Evolutionary conservation across 768 basidiomycete species (phyloP), one percentile per base, ranked within the genome.

Genomic region (Russula vinacea): DNA sequence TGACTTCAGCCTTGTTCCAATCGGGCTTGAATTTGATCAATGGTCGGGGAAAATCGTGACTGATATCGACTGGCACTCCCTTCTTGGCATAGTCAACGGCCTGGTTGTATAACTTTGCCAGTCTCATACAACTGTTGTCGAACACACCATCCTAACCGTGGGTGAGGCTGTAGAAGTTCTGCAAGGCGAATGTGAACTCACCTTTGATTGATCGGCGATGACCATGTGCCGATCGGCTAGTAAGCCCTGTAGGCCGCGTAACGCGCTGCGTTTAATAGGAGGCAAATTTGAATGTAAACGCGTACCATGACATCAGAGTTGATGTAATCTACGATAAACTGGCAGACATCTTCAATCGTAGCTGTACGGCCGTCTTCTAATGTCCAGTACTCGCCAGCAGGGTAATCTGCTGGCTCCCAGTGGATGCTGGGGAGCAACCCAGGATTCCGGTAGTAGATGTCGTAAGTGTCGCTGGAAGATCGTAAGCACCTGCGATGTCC

Each of bases 21-120:
- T 92, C 90, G 0, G 90, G 90, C 70, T 88, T 91, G 73, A 81
- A 83, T 22, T 79, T 79, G 49, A 89, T 89, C 19, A 89, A 76
- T 0, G 78, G 72, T 9, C 75, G 72, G 8, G 90, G 89, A 33
- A 88, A 66, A 17, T 71, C 63, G 49, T 70, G 64, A 13, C 7
- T n/a, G 22, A 86, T 77, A 56, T 85, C 75, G 22, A 89, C 87
- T 5, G 83, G 81, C 39, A 81, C 81, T 13, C 89, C 90, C 64
- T 87, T 85, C 74, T 92, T 92, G 0, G 88, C 84, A 72, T 89
- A 92, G 69, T 92, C 90, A 9, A 92, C 90, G 0, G 90, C 90
- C 78, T 83, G 70, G 62, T 73, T 78, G 62, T 87, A 90, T n/a
- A 89, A 73, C 60, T 78, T 75, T 5, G 89, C 89, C 7, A 93